phyloP scores from a whole-genome alignment of 2,329 filamentous ascomycete species.

The Diaporthe amygdali region DNA sequence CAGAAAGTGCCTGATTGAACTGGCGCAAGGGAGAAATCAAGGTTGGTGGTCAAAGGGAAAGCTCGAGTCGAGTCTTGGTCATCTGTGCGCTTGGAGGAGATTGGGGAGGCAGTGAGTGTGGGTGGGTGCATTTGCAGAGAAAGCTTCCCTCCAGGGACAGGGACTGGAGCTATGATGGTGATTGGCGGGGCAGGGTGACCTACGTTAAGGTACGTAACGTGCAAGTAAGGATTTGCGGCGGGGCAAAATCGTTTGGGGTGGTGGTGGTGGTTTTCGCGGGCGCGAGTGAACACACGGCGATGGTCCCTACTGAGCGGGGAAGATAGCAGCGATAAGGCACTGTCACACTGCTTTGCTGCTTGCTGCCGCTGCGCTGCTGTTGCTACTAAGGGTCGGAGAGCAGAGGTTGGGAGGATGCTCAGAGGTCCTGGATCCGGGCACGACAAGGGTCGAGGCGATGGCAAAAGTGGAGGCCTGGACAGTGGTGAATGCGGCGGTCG shows the following conservation, averaged over 20 bases:
- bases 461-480: neutral
- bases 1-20: constrained; percentile 1
- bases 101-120: constrained; percentile 4
- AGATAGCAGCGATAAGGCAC: constrained; percentile 24
- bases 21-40: constrained; percentile 11
- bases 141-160: constrained; percentile 16
- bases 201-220: constrained; percentile 12
- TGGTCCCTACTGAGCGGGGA: constrained; percentile 21
- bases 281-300: constrained; percentile 5
- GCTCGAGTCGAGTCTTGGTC: constrained; percentile 15
- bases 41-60: neutral
- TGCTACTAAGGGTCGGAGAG: neutral
- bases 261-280: constrained; percentile 17
- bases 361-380: neutral
- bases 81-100: neutral
- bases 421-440: neutral
- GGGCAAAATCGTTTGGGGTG: constrained; percentile 20
- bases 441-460: constrained; percentile 2
- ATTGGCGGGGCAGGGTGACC: constrained; percentile 16
- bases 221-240: constrained; percentile 27
- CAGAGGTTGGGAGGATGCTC: neutral
- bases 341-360: constrained; percentile 8
- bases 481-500: neutral
- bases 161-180: constrained; percentile 14
- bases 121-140: constrained; percentile 13